Evolutionary conservation across 495 filamentous ascomycete genomes (phyloP).

Genomic region (Massariosphaeria phaeospora): DNA sequence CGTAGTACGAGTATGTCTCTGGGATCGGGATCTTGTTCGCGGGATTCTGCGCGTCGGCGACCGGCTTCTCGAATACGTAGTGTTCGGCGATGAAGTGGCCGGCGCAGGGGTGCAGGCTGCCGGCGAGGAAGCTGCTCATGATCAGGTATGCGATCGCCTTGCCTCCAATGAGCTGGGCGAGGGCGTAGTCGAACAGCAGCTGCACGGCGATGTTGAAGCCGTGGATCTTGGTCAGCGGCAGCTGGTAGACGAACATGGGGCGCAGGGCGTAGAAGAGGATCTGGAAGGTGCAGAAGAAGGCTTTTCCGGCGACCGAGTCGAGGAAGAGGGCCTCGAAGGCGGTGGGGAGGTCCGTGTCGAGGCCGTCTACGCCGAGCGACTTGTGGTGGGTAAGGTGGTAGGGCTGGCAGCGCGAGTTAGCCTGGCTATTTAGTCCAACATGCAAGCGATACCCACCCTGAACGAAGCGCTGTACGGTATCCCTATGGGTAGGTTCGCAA

Average conservation of each 20-base stretch:
- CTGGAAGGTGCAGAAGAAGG: constrained; percentile 99
- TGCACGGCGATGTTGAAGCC: constrained; percentile 72
- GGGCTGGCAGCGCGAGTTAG: constrained; percentile 50
- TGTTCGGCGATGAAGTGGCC: constrained; percentile 99
- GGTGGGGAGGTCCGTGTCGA: constrained; percentile 95
- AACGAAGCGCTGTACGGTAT: constrained; percentile 96
- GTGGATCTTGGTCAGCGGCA: constrained; percentile 84
- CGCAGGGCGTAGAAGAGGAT: constrained; percentile 99
- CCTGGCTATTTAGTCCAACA: background rate
- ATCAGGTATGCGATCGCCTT: constrained; percentile 72
- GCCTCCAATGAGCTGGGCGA: constrained; percentile 54
- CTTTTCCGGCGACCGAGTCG: constrained; percentile 93
- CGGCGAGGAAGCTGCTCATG: constrained; percentile 84
- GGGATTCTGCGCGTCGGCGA: constrained; percentile 55
- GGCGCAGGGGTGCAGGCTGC: constrained; percentile 87
- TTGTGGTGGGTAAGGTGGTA: constrained; percentile 99
- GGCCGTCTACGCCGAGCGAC: constrained; percentile 90
- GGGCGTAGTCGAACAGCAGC: constrained; percentile 66
- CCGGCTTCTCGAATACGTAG: constrained; percentile 81
- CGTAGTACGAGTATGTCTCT: constrained; percentile 98
- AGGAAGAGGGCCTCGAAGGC: constrained; percentile 87
- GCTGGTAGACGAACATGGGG: constrained; percentile 87
- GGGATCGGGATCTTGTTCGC: constrained; percentile 53
- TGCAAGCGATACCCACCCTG: constrained; percentile 48
- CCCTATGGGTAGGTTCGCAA: constrained; percentile 94